Evolutionary conservation across 2,329 filamentous ascomycete species (phyloP).

Genomic region (Aspergillus alliaceus): DNA sequence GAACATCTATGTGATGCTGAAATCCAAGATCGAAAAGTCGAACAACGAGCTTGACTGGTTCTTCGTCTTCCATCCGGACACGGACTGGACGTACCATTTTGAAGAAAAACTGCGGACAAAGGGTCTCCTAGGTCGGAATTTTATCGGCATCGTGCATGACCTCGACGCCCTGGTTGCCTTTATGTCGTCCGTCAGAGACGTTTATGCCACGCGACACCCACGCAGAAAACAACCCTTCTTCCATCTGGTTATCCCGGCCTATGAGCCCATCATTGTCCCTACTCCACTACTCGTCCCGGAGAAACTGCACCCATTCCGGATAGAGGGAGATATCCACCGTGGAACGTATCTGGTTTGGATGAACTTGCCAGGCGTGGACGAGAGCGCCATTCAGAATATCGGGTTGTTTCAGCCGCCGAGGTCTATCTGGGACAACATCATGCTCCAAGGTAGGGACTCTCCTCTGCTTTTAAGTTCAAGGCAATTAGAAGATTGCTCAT

Average conservation of each 20-base stretch:
- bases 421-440: not conserved
- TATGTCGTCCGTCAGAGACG: not conserved
- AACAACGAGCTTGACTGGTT: not conserved
- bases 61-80: slow-evolving; percentile 6
- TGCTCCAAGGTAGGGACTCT: not conserved
- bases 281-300: not conserved
- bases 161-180: slow-evolving; percentile 1
- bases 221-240: not conserved
- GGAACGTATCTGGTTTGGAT: slow-evolving; percentile 1
- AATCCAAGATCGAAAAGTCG: slow-evolving; percentile 2
- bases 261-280: not conserved
- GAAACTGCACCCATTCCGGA: not conserved
- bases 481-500: too few species aligned
- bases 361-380: slow-evolving; percentile 1
- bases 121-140: not conserved
- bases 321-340: not conserved
- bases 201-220: not conserved
- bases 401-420: not conserved
- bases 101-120: not conserved
- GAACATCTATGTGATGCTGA: slow-evolving; percentile 3
- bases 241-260: slow-evolving; percentile 1
- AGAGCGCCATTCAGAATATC: not conserved
- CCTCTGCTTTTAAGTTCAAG: not conserved
- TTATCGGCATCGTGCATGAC: slow-evolving; percentile 3
- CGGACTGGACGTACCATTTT: slow-evolving; percentile 6